These are phyloP conservation scores for Cyberlindnera suaveolens DNA, from an alignment of 805 yeast genomes.

Conservation along the genomic window DNA sequence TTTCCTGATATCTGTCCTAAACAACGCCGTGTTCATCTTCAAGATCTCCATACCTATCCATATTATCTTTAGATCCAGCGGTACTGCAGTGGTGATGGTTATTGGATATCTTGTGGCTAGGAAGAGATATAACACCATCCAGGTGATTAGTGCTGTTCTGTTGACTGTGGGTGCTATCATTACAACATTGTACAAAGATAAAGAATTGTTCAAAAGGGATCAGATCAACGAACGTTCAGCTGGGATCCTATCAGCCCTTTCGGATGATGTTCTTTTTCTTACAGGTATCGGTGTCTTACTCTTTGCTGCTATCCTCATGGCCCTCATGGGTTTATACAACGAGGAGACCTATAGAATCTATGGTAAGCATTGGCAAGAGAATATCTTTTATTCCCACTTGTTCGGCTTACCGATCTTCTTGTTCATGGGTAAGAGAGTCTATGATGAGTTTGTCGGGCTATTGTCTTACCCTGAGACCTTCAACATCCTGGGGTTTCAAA, in stretches of 20 bases:
- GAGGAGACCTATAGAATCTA: constrained; percentile 44
- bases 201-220: constrained; percentile 21
- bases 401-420: constrained; percentile 49
- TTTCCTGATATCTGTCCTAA: constrained; percentile 44
- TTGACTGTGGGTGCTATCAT: constrained; percentile 44
- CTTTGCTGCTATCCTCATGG: constrained; percentile 43
- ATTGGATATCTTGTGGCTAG: constrained; percentile 43
- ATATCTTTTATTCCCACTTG: constrained; percentile 54
- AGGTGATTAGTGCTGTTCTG: constrained; percentile 43
- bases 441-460: constrained; percentile 25
- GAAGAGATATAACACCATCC: constrained; percentile 38
- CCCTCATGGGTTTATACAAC: constrained; percentile 52
- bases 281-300: constrained; percentile 32
- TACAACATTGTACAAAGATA: constrained; percentile 25
- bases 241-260: constrained; percentile 2
- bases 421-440: constrained; percentile 28
- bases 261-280: constrained; percentile 16
- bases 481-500: constrained; percentile 11
- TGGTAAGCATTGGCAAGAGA: constrained; percentile 61
- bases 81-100: constrained; percentile 55
- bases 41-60: constrained; percentile 61
- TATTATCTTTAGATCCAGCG: constrained; percentile 58
- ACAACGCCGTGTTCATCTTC: constrained; percentile 52
- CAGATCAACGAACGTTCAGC: constrained; percentile 1
- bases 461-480: constrained; percentile 17